These are phyloP conservation scores for Agroathelia rolfsii DNA, from an alignment of 1,284 basidiomycete species.

Conservation along the genomic window DNA sequence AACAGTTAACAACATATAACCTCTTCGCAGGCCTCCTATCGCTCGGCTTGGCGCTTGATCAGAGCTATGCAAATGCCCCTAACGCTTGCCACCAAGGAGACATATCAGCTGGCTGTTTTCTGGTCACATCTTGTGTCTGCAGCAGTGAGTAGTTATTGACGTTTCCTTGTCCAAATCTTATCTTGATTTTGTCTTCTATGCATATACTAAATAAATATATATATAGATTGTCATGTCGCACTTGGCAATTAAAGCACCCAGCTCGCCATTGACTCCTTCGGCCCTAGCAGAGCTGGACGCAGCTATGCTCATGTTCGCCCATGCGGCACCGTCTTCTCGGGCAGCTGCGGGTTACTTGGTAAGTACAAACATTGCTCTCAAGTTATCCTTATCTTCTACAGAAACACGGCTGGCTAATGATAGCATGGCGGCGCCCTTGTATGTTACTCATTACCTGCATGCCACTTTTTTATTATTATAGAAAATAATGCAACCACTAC, in stretches of 20 bases:
- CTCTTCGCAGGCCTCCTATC: slow-evolving; percentile 62
- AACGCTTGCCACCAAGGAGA: slow-evolving; percentile 26
- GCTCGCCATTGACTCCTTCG: slow-evolving; percentile 41
- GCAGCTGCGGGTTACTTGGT: slow-evolving; percentile 43
- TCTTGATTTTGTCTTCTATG: no score
- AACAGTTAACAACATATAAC: no score
- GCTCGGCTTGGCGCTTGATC: slow-evolving; percentile 57
- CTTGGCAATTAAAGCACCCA: slow-evolving; percentile 47
- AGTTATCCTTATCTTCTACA: no score
- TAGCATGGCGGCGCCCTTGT: no score
- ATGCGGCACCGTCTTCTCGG: slow-evolving; percentile 34
- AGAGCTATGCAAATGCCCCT: slow-evolving; percentile 35
- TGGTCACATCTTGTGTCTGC: slow-evolving; percentile 58
- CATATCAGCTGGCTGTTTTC: slow-evolving; percentile 35
- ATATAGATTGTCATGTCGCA: slow-evolving; percentile 60
- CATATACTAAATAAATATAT: no score
- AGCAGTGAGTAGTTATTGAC: slow-evolving; percentile 35
- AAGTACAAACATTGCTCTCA: no score
- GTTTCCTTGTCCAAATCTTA: no score
- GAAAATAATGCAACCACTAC: slow-evolving; percentile 41
- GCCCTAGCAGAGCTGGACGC: slow-evolving; percentile 49
- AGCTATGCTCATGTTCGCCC: slow-evolving; percentile 39
- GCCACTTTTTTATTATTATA: no score
- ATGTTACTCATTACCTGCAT: no score
- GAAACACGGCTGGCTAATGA: no score